phyloP scores from a whole-genome alignment of 2,329 filamentous ascomycete species.

The Canariomyces notabilis region DNA sequence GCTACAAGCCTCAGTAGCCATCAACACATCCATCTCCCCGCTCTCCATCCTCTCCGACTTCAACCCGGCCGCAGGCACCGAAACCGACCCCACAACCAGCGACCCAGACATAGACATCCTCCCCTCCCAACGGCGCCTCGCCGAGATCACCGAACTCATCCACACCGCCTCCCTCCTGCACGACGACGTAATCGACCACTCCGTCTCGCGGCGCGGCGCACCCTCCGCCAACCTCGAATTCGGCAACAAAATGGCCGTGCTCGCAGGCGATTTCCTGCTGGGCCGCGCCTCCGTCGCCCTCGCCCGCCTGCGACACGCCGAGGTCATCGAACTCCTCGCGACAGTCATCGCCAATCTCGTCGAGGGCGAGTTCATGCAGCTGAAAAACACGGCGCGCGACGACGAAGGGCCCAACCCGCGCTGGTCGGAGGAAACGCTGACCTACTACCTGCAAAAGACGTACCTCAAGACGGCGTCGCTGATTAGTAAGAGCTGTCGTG shows the following conservation, averaged over 20 bases:
- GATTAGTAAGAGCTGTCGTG: slow-evolving; percentile 93
- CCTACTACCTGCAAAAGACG: slow-evolving; percentile 96
- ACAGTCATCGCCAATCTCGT: slow-evolving; percentile 97
- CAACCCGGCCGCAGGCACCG: slow-evolving; percentile 63
- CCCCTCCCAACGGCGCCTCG: slow-evolving; percentile 85
- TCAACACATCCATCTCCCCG: slow-evolving; percentile 53
- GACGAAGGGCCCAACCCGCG: slow-evolving; percentile 82
- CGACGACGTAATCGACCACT: slow-evolving; percentile 97
- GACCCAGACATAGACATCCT: slow-evolving; percentile 72
- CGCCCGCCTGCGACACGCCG: slow-evolving; percentile 81
- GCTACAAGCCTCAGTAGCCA: slow-evolving; percentile 41
- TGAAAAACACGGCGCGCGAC: slow-evolving; percentile 90
- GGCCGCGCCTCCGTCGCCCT: slow-evolving; percentile 90
- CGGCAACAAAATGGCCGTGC: slow-evolving; percentile 97
- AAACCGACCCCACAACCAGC: slow-evolving; percentile 38
- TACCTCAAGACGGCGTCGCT: slow-evolving; percentile 95
- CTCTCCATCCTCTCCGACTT: slow-evolving; percentile 64
- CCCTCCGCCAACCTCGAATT: slow-evolving; percentile 92
- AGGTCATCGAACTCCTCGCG: slow-evolving; percentile 89
- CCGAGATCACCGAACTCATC: slow-evolving; percentile 95
- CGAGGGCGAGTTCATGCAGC: slow-evolving; percentile 98
- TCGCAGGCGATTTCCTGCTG: slow-evolving; percentile 94
- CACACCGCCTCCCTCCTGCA: slow-evolving; percentile 95
- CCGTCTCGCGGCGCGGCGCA: slow-evolving; percentile 73
- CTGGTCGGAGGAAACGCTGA: slow-evolving; percentile 83